These are phyloP conservation scores for Tetrapisispora fleetii DNA, from an alignment of 805 yeast species.

Conservation along the genomic window DNA sequence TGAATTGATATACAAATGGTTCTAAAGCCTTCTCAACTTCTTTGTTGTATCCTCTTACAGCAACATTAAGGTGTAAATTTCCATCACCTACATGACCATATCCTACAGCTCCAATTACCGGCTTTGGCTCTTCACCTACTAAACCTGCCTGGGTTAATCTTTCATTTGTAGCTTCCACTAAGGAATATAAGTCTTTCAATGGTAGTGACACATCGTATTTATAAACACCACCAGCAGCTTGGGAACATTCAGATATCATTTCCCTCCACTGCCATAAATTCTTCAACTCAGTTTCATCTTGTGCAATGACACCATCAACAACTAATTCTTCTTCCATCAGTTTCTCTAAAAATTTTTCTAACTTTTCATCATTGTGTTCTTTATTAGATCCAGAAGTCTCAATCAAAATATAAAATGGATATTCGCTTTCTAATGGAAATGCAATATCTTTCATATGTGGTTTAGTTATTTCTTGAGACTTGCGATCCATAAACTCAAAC, in stretches of 20 bases:
- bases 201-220: conserved; percentile 95
- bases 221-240: conserved; percentile 85
- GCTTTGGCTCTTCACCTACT: conserved; percentile 44
- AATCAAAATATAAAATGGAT: conserved; percentile 83
- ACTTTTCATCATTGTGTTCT: conserved; percentile 86
- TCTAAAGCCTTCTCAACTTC: conserved; percentile 74
- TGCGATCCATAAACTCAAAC: conserved; percentile 85
- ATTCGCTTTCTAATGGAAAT: conserved; percentile 59
- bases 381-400: conserved; percentile 95
- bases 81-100: conserved; percentile 99
- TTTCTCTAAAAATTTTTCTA: conserved; percentile 72
- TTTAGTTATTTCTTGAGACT: conserved; percentile 55
- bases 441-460: conserved; percentile 42
- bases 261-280: conserved; percentile 96
- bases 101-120: conserved; percentile 85
- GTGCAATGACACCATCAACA: conserved; percentile 92
- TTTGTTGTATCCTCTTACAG: conserved; percentile 74
- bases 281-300: conserved; percentile 78
- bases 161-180: conserved; percentile 69
- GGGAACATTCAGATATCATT: conserved; percentile 80
- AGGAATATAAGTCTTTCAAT: conserved; percentile 63
- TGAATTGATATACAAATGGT: conserved; percentile 94
- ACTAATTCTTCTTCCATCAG: conserved; percentile 80
- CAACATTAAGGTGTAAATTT: conserved; percentile 85
- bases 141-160: conserved; percentile 48